phyloP scores from a whole-genome alignment of 2,329 filamentous ascomycete species.

The Aspergillus sp. region DNA sequence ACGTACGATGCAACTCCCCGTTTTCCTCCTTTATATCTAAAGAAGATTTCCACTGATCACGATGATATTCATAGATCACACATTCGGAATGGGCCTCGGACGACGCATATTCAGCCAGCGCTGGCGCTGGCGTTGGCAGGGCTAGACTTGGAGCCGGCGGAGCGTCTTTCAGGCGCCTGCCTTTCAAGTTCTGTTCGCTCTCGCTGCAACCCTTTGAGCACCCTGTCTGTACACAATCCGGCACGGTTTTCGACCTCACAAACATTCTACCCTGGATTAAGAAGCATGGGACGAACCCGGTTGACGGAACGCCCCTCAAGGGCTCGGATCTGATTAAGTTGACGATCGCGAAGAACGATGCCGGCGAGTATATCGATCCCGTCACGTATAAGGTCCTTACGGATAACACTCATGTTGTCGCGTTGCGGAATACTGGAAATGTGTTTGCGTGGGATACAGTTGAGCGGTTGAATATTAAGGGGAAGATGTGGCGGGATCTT shows the following conservation, averaged over 20 bases:
- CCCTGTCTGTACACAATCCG: conserved; percentile 84
- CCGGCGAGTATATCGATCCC: conserved; percentile 89
- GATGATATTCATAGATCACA: conserved; percentile 64
- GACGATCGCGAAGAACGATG: conserved; percentile 87
- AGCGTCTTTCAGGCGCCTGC: conserved; percentile 78
- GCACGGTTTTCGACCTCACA: conserved; percentile 92
- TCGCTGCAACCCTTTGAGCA: conserved; percentile 94
- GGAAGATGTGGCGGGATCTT: conserved; percentile 92
- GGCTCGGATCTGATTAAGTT: conserved; percentile 84
- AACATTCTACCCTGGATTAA: conserved; percentile 93
- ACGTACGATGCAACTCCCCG: conserved; percentile 36
- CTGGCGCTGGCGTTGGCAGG: conserved; percentile 64
- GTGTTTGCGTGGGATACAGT: conserved; percentile 97
- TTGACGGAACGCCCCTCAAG: conserved; percentile 76
- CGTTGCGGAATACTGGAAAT: conserved; percentile 82
- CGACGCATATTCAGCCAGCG: conserved; percentile 82
- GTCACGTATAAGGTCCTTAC: conserved; percentile 98
- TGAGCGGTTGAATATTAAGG: conserved; percentile 91
- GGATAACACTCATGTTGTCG: conserved; percentile 96
- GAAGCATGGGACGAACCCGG: conserved; percentile 89
- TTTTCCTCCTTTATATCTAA: neutral
- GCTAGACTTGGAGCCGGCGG: conserved; percentile 52
- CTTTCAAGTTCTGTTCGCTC: conserved; percentile 97
- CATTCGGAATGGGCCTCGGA: conserved; percentile 96
- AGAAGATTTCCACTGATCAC: conserved; percentile 18